Percentiles rank a stretch among this genome's conserved stretches.
Conservation (phyloP, 1,284 basidiomycete genomes). For the Volvariella volvacea region DNA sequence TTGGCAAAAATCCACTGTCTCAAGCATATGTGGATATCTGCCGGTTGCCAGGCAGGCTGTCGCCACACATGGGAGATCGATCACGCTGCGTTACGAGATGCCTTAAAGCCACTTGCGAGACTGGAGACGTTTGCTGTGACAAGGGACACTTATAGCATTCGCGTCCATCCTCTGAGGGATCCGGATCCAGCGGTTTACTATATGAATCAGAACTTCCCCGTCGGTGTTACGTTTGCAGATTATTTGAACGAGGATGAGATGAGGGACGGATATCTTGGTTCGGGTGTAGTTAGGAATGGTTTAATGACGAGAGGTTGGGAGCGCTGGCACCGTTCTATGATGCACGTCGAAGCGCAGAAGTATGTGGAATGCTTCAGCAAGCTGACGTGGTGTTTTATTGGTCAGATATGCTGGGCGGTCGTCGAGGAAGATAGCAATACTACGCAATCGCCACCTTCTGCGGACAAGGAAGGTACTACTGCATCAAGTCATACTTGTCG, state of each 20-base stretch:
- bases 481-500: too few species aligned
- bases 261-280: conserved; percentile 7
- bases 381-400: conserved; percentile 20
- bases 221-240: conserved; percentile 11
- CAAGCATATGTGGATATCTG: conserved; percentile 20
- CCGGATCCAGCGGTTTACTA: conserved; percentile 18
- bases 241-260: conserved; percentile 17
- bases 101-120: conserved; percentile 13
- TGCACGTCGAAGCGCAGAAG: conserved; percentile 13
- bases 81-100: conserved; percentile 12
- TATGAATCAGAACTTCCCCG: conserved; percentile 16
- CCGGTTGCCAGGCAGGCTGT: conserved; percentile 17
- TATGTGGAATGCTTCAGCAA: conserved; percentile 15
- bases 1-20: conserved; percentile 16
- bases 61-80: conserved; percentile 22
- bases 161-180: conserved; percentile 17
- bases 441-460: too few species aligned
- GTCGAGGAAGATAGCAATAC: neutral
- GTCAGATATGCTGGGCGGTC: conserved; percentile 15
- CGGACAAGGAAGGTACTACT: too few species aligned
- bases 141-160: conserved; percentile 20
- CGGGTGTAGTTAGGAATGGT: conserved; percentile 8
- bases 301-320: conserved; percentile 21
- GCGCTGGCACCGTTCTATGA: conserved; percentile 20
- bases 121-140: conserved; percentile 21